Evolutionary conservation across 2,329 filamentous ascomycete species (phyloP), one percentile per base, ranked within the genome.

Genomic region (Graphiopsis chlorocephala): DNA sequence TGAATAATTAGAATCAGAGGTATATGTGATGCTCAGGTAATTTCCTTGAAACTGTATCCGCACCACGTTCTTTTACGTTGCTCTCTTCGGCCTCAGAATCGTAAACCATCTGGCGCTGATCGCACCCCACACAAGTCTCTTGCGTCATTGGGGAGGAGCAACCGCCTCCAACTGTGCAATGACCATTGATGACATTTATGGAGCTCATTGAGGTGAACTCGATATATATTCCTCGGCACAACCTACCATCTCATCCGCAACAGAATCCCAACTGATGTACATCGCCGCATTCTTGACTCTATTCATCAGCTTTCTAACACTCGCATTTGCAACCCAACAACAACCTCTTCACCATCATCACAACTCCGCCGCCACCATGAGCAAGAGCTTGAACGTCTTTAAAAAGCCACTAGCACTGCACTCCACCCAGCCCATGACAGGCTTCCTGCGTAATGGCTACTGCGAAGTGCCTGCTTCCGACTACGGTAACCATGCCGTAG

Each of bases 371-470:
- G 29, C 64, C 65, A 73, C 53, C 29, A 74, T 77, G 75, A 76
- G 74, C 38, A 75, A 75, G 68, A 75, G 73, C 48, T 69, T 77
- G 61, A 77, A 77, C 66, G 85, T 88, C 47, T 82, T 87, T 76
- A 82, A 83, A 52, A 81, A 85, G 64, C 85, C 85, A n/a, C 81
- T 88, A 15, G 75, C 81, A 28, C 77, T 84, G 33, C 86, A 87
- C 77, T 85, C 82, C 38, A 83, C 83, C 63, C 79, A 81, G 56
- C 86, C 86, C 10, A 79, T 85, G 72, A 88, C 86, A 1, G 86
- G 86, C 61, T 88, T 83, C 78, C 82, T 85, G 68, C 83, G 85
- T 56, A 86, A 85, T 65, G 86, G 86, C 23, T 88, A 86, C 75
- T 88, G 86, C 76, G 78, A 83, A 66, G 81, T 83, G 4, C 84